Evolutionary conservation across 805 yeast species (phyloP), one percentile per base, ranked within the genome.

Genomic region (Brettanomyces nanus): DNA sequence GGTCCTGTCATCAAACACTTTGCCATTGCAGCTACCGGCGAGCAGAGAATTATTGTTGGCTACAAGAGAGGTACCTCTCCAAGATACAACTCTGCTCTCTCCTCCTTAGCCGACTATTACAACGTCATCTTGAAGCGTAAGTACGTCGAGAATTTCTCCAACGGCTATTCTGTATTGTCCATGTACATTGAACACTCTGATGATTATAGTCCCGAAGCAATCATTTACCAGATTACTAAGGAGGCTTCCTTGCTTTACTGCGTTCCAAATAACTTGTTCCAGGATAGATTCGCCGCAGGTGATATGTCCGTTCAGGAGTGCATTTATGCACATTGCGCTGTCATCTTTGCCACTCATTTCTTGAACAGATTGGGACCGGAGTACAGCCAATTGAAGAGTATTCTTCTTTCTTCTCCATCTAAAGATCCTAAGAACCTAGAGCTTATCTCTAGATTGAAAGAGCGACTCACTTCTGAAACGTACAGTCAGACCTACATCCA

Each of bases 1-100:
- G 97, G 97, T 40, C 97, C 97, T 15, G 94, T 87, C 20, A 86
- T 92, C 53, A 89, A 81, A 62, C 85, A 86, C 54, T 80, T 78
- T 51, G 80, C 90, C 42, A 69, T 85, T 39, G 86, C 84, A 49
- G 80, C 81, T 46, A 69, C 80, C 7, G 81, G 80, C 43, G 97
- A 90, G 62, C 81, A 83, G 55, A 73, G 97, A 55, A 77, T 90
- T 43, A 76, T 92, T 35, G 82, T 92, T 52, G 97, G 95, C 33
- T 90, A 74, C 66, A 82, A 80, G 51, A 87, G 83, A 58, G 77
- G 79, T 45, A 69, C 95, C 19, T 80, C 97, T 10, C 81, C 92
- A 33, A 80, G 86, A 48, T 90, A 82, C 66, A 85, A 80, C 61
- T 77, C 94, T 26, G 95, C 97, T 17, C 70, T 90, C 44, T 73